phyloP scores from a whole-genome alignment of 768 basidiomycete genomes.

The Porphyrellus cyaneotinctus region DNA sequence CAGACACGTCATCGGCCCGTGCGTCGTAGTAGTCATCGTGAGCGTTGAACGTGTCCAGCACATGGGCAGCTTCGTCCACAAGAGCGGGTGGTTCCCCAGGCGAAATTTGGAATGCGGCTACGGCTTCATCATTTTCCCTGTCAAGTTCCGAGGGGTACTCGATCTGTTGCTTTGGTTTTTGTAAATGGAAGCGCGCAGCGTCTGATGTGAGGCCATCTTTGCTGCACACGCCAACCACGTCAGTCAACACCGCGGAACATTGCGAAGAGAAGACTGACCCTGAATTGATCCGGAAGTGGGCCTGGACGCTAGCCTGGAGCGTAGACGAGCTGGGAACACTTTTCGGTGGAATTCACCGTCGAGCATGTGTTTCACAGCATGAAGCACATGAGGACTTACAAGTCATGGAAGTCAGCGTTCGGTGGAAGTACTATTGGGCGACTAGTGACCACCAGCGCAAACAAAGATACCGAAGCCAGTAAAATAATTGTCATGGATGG shows the following conservation, averaged over 20 bases:
- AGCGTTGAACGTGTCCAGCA: constrained; percentile 19
- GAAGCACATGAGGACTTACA: constrained; percentile 26
- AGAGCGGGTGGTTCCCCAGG: constrained; percentile 8
- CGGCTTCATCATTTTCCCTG: constrained; percentile 26
- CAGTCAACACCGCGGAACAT: constrained; percentile 3
- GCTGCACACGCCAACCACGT: constrained; percentile 15
- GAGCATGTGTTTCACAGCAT: constrained; percentile 11
- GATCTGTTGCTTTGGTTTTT: constrained; percentile 29
- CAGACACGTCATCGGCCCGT: neutral
- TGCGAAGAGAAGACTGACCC: constrained; percentile 31
- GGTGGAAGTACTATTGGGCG: constrained; percentile 35
- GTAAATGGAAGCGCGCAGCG: constrained; percentile 30
- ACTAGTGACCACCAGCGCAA: constrained; percentile 43
- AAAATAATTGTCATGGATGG: constrained; percentile 36
- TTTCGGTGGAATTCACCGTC: constrained; percentile 8
- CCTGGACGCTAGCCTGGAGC: constrained; percentile 34
- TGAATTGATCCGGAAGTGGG: constrained; percentile 34
- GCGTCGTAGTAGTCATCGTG: constrained; percentile 2
- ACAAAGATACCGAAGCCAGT: constrained; percentile 37
- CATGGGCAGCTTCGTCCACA: constrained; percentile 22
- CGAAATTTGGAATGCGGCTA: constrained; percentile 25
- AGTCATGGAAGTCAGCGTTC: constrained; percentile 19
- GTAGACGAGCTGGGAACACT: constrained; percentile 14
- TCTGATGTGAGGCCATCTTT: constrained; percentile 17
- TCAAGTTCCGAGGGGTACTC: constrained; percentile 28